These are phyloP conservation scores for Suillus americanus DNA, from an alignment of 768 basidiomycete genomes.

Conservation along the genomic window DNA sequence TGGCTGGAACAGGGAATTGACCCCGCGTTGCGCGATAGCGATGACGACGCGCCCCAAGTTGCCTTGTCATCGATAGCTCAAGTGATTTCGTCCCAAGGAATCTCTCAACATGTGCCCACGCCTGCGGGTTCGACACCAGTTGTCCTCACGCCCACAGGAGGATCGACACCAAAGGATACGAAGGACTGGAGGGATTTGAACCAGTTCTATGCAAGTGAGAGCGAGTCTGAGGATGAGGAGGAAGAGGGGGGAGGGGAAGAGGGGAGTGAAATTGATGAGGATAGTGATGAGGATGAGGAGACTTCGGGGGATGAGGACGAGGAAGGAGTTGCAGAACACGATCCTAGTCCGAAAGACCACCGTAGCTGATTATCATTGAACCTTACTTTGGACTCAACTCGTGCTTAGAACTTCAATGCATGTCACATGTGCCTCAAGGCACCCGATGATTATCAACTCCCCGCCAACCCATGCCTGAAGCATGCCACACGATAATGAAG, in stretches of 20 bases:
- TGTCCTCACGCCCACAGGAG: conserved; percentile 55
- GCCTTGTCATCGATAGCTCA: conserved; percentile 10
- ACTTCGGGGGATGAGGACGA: conserved; percentile 29
- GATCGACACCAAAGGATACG: conserved; percentile 45
- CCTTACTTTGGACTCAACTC: not conserved
- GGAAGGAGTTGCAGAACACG: conserved; percentile 9
- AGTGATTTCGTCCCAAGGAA: conserved; percentile 41
- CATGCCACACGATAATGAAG: not conserved
- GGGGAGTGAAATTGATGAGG: conserved; percentile 18
- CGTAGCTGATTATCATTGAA: not conserved
- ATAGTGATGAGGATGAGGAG: conserved; percentile 30
- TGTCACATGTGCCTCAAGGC: not conserved
- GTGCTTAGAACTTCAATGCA: not conserved
- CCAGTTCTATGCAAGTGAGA: conserved; percentile 63
- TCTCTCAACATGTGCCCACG: conserved; percentile 26
- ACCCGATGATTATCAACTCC: not conserved
- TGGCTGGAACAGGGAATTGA: conserved; percentile 91
- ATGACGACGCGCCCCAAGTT: conserved; percentile 44
- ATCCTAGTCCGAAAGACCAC: not conserved
- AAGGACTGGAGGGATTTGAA: conserved; percentile 64
- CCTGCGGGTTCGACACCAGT: conserved; percentile 42
- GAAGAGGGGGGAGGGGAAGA: conserved; percentile 31
- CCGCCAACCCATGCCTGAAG: not conserved
- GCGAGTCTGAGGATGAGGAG: conserved; percentile 28
- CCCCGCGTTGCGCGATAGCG: conserved; percentile 66